phyloP scores from a whole-genome alignment of 108 stramenopile species.

The Nitzschia putrida region DNA sequence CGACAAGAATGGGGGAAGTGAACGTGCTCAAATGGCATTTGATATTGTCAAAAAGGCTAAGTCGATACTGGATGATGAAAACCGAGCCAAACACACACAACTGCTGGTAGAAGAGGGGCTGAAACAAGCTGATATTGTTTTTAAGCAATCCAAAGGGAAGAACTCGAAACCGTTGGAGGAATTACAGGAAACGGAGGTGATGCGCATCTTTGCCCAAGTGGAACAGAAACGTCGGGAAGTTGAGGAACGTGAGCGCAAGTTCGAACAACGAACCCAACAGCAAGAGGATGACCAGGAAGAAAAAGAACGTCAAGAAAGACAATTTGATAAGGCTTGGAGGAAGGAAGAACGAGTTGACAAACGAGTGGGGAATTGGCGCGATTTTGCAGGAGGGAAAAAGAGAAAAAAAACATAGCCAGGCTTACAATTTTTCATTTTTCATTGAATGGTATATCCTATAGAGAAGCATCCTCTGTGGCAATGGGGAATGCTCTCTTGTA shows the following conservation, averaged over 20 bases:
- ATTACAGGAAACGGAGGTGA: slow-evolving; percentile 62
- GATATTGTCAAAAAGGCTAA: slow-evolving; percentile 82
- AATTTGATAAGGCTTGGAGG: slow-evolving; percentile 81
- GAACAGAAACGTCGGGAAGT: slow-evolving; percentile 79
- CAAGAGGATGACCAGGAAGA: slow-evolving; percentile 81
- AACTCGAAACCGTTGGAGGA: slow-evolving; percentile 33
- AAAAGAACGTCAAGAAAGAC: slow-evolving; percentile 64
- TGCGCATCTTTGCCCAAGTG: slow-evolving; percentile 83
- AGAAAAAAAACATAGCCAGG: slow-evolving; percentile 2
- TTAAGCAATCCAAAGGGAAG: not conserved
- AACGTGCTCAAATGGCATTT: slow-evolving; percentile 72
- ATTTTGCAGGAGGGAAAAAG: slow-evolving; percentile 60
- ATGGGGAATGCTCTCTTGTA: no score
- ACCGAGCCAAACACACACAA: slow-evolving; percentile 56
- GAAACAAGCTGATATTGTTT: slow-evolving; percentile 54
- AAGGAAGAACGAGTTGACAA: slow-evolving; percentile 77
- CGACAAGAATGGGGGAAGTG: slow-evolving; percentile 66
- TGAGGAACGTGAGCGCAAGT: slow-evolving; percentile 69
- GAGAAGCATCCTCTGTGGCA: no score
- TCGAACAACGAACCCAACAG: slow-evolving; percentile 76
- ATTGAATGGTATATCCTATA: no score
- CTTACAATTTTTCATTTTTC: not conserved
- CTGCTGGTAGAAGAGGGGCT: slow-evolving; percentile 73
- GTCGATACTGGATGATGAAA: slow-evolving; percentile 50
- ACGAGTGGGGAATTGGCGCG: slow-evolving; percentile 88